phyloP scores from a whole-genome alignment of 257 asterid species.

The Pogostemon cablin region DNA sequence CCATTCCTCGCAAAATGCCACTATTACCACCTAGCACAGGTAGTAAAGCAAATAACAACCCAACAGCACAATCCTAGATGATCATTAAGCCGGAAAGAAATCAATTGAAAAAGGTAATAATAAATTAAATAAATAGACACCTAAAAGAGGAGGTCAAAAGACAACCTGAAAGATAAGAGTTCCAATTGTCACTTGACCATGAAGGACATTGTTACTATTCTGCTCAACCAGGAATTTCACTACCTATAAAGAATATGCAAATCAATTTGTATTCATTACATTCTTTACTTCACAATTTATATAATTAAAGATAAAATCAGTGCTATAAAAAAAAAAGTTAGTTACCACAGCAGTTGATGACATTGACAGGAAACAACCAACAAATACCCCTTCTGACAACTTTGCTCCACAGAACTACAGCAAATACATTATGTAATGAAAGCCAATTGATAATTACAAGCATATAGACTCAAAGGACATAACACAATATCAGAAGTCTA shows the following conservation, averaged over 20 bases:
- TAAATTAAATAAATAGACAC: conserved; percentile 4
- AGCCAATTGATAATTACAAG: conserved; percentile 25
- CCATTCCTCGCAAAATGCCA: conserved; percentile 81
- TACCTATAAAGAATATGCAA: conserved; percentile 54
- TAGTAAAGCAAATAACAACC: conserved; percentile 88
- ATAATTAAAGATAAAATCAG: not conserved
- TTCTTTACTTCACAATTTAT: conserved; percentile 19
- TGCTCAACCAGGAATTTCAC: conserved; percentile 86
- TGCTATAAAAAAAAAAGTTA: conserved; percentile 17
- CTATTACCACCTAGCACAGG: conserved; percentile 93
- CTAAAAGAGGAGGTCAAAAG: conserved; percentile 22
- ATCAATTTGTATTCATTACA: conserved; percentile 21
- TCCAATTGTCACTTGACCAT: conserved; percentile 98
- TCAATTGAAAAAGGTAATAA: conserved; percentile 11
- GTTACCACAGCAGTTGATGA: conserved; percentile 94
- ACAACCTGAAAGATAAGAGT: conserved; percentile 92
- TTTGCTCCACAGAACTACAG: conserved; percentile 85
- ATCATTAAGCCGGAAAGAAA: conserved; percentile 25
- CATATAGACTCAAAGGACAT: conserved; percentile 3
- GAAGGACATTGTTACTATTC: conserved; percentile 67
- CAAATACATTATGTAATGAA: conserved; percentile 29
- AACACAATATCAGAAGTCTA: conserved; percentile 40
- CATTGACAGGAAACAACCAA: conserved; percentile 96
- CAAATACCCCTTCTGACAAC: conserved; percentile 89
- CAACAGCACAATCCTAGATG: conserved; percentile 92